Percentiles rank a stretch among this genome's conserved stretches.
Evolutionary conservation across 768 basidiomycete species (phyloP).

Genomic region (Phallus indusiatus): DNA sequence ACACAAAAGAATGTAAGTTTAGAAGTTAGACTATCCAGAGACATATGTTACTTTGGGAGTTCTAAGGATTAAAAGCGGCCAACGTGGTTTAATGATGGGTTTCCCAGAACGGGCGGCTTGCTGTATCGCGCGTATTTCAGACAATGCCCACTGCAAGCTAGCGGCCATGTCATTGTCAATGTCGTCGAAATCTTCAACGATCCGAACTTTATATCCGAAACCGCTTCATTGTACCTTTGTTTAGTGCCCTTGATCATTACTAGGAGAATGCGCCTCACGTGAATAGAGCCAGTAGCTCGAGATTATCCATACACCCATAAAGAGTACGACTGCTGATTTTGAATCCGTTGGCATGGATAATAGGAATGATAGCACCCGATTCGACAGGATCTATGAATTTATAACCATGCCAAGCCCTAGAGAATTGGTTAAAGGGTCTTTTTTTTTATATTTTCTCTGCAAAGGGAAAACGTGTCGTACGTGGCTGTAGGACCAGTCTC

Average conservation of each 20-base stretch:
- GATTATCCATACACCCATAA: conserved; percentile 84
- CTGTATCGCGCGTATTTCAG: conserved; percentile 71
- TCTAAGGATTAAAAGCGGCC: conserved; percentile 80
- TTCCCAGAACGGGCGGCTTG: conserved; percentile 64
- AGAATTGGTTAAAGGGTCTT: not conserved
- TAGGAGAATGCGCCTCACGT: conserved; percentile 34
- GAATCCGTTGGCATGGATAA: conserved; percentile 82
- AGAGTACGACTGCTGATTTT: conserved; percentile 89
- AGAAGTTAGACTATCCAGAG: not conserved
- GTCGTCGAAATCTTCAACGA: conserved; percentile 57
- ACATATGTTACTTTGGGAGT: conserved; percentile 58
- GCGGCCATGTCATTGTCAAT: conserved; percentile 75
- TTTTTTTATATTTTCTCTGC: not conserved
- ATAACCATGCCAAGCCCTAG: conserved; percentile 70
- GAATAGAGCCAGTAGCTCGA: conserved; percentile 68
- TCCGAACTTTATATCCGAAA: conserved; percentile 83
- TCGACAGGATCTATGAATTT: conserved; percentile 89
- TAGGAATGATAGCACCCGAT: conserved; percentile 85
- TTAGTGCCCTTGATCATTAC: conserved; percentile 1
- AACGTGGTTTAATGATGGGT: conserved; percentile 80
- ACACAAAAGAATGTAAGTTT: not conserved
- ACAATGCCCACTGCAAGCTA: conserved; percentile 72
- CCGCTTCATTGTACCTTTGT: conserved; percentile 31
- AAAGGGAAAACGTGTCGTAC: conserved; percentile 13
- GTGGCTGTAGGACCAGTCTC: conserved; percentile 72